Evolutionary conservation across 352 stramenopile genomes (phyloP).

Genomic region (Phytophthora nicotianae): DNA sequence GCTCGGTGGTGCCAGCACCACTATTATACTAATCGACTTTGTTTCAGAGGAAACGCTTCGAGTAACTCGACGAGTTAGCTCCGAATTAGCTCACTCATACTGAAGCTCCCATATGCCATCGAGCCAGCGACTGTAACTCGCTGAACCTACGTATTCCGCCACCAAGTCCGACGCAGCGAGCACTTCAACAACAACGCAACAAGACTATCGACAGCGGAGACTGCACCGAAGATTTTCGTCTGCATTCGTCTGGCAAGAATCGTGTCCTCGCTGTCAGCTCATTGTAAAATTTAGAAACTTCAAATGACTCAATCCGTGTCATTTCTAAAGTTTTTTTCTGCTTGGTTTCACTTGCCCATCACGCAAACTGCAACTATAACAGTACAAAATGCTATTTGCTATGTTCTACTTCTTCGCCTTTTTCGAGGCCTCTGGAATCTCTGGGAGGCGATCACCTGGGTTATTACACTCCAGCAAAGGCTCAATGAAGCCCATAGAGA

Average conservation of each 20-base stretch:
- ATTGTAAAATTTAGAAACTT: constrained; percentile 2
- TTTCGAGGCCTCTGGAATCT: constrained; percentile 11
- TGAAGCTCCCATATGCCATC: constrained; percentile 3
- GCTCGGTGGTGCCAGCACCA: neutral
- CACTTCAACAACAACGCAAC: constrained; percentile 16
- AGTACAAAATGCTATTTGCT: neutral
- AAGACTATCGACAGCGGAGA: constrained; percentile 1
- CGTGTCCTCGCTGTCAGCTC: neutral
- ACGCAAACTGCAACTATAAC: constrained; percentile 6
- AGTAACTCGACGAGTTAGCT: neutral
- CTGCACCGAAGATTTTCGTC: neutral
- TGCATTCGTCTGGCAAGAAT: constrained; percentile 13
- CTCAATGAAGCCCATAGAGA: constrained; percentile 51
- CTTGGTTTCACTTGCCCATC: neutral
- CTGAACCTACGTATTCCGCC: constrained; percentile 33
- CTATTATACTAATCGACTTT: too few relatives aligned
- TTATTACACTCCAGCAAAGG: constrained; percentile 37
- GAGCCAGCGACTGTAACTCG: neutral
- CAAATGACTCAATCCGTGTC: neutral
- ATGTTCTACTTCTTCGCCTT: constrained; percentile 10
- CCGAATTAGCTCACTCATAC: constrained; percentile 1
- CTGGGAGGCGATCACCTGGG: constrained; percentile 23
- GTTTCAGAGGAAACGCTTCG: neutral
- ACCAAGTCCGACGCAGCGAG: neutral
- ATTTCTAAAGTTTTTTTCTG: neutral